Evolutionary conservation across 169 alveolate genomes (phyloP).

Genomic region (Cryptosporidium xiaoi): DNA sequence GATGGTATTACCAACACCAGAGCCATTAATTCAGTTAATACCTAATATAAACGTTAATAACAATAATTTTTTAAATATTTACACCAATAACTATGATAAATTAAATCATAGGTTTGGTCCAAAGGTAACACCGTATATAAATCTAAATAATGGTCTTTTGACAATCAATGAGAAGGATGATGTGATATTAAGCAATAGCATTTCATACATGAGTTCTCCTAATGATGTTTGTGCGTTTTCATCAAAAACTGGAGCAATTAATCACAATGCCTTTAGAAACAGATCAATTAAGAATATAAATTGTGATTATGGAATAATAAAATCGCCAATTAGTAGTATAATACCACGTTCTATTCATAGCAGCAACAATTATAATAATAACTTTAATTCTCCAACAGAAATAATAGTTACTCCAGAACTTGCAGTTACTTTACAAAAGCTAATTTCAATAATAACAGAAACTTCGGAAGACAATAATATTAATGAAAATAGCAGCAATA

Average conservation of each 20-base stretch:
- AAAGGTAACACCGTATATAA: constrained; percentile 35
- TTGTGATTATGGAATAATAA: not conserved
- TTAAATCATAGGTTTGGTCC: constrained; percentile 36
- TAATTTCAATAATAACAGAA: constrained; percentile 22
- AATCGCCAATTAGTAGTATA: constrained; percentile 19
- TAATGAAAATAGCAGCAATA: constrained; percentile 3
- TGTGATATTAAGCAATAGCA: not conserved
- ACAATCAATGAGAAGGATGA: constrained; percentile 34
- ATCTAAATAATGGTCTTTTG: constrained; percentile 45
- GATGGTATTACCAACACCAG: constrained; percentile 69
- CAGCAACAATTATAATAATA: not conserved
- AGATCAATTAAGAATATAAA: constrained; percentile 1
- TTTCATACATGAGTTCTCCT: constrained; percentile 16
- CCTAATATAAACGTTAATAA: constrained; percentile 14
- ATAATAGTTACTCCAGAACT: constrained; percentile 61
- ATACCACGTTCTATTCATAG: not conserved
- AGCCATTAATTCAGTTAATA: constrained; percentile 63
- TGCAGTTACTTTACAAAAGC: constrained; percentile 37
- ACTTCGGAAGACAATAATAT: not conserved
- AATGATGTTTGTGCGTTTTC: constrained; percentile 4
- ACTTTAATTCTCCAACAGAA: constrained; percentile 33
- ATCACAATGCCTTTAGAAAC: not conserved
- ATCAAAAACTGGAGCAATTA: constrained; percentile 5
- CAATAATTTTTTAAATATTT: constrained; percentile 5
- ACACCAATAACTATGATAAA: not conserved